Conservation (phyloP, 306 rosid species). For the Cucurbita argyrosperma region DNA sequence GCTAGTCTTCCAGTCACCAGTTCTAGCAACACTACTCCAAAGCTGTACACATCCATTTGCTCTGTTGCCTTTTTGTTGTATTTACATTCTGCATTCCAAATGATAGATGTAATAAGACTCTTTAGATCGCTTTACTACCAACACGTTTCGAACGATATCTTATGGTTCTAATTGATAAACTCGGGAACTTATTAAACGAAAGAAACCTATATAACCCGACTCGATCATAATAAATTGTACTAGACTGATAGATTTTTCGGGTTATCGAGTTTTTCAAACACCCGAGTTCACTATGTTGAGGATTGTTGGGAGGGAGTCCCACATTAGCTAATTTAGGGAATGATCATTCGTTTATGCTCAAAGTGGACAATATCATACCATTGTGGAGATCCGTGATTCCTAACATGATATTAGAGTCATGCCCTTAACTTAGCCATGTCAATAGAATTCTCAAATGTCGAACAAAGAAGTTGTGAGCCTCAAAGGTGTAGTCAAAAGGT, state of each 20-base stretch:
- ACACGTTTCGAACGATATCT: not conserved
- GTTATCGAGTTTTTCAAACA: not conserved
- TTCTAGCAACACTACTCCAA: slow-evolving; percentile 81
- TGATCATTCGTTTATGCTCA: too few species aligned
- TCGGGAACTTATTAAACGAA: not conserved
- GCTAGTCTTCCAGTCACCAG: slow-evolving; percentile 75
- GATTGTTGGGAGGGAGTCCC: too few species aligned
- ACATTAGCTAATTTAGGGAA: too few species aligned
- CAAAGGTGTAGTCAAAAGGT: too few species aligned
- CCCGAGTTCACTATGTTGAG: not conserved
- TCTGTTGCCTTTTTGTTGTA: slow-evolving; percentile 65
- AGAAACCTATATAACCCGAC: not conserved
- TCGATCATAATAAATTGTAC: not conserved
- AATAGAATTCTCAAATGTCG: too few species aligned
- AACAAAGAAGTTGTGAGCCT: too few species aligned
- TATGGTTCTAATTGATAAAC: too few species aligned
- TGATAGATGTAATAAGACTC: not conserved
- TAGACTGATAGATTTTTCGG: not conserved
- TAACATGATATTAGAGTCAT: too few species aligned
- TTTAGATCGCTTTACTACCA: not conserved
- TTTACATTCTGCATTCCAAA: slow-evolving; percentile 53
- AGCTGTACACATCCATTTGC: slow-evolving; percentile 72
- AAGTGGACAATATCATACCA: too few species aligned
- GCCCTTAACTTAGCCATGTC: too few species aligned
- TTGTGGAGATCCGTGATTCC: too few species aligned